Conservation (phyloP, 2,329 filamentous ascomycete species). For the Orbilia brochopaga region DNA sequence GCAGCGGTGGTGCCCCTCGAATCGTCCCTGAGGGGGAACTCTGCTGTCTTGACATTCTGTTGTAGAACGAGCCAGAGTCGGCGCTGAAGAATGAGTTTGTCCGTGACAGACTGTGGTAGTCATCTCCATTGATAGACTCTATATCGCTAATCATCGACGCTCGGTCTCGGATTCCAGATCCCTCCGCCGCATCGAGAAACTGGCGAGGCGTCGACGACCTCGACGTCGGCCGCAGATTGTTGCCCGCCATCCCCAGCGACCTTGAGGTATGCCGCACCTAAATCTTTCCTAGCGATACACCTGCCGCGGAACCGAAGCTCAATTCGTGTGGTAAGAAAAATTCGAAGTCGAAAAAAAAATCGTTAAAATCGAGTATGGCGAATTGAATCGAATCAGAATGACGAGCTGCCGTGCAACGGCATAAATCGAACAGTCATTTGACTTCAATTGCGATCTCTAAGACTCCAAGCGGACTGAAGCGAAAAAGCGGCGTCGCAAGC, state of each 20-base stretch:
- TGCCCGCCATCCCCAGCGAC: constrained; percentile 17
- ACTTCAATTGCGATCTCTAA: neutral
- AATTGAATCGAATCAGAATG: neutral
- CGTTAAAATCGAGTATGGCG: too few relatives aligned
- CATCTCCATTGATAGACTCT: constrained; percentile 29
- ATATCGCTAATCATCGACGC: constrained; percentile 41
- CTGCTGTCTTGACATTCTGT: neutral
- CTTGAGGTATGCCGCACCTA: constrained; percentile 5
- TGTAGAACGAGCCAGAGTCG: constrained; percentile 16
- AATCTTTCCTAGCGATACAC: constrained; percentile 11
- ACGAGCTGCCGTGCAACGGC: neutral
- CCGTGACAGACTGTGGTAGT: constrained; percentile 20
- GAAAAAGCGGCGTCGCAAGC: neutral
- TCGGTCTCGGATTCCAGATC: constrained; percentile 14
- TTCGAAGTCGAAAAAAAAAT: too few relatives aligned
- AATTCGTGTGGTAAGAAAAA: too few relatives aligned
- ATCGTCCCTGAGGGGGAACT: neutral
- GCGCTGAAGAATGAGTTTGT: constrained; percentile 17
- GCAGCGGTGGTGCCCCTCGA: neutral
- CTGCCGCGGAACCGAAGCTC: neutral
- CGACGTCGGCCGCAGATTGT: constrained; percentile 25
- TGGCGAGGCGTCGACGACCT: constrained; percentile 31
- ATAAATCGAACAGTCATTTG: neutral
- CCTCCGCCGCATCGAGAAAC: constrained; percentile 16
- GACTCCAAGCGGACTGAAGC: neutral